Evolutionary conservation across 164 flowering plant genomes (phyloP), one percentile per base, ranked within the genome.

Genomic region (Annona cherimola): DNA sequence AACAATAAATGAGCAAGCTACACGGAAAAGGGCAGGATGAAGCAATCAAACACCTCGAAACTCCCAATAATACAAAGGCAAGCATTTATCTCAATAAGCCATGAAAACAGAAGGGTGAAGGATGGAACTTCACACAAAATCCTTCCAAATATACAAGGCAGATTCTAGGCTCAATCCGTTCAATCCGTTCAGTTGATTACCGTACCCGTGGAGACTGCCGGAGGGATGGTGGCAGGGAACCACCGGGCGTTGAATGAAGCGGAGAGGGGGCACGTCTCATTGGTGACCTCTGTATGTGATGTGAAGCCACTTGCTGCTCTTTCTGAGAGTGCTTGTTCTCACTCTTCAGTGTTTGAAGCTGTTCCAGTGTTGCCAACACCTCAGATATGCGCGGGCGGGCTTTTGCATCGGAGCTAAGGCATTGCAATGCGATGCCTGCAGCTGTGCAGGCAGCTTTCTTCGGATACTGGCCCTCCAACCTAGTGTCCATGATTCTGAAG

Each of bases 331-430:
- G 50, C 72, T 80, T 85, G 44, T 78, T 18, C 26, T 74, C 72
- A 46, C 61, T 76, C 73, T 85, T 88, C 0, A 79, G 81, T 67
- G 80, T 54, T 64, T 84, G 88, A 65, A 91, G 76, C 74, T 84
- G 87, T 74, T 90, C 97, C 5, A 92, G 79, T 46, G 81, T 74
- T 6, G 76, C 79, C 46, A 92, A 77, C 20, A 92, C 97, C 44
- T 87, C 88, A 4, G 89, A 26, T 93, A 90, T 92, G 40, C 75
- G 75, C 60, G 96, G 97, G 75, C 96, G 79, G 18, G 60, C 61
- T 71, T 83, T 90, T 1, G 97, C 81, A 39, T 89, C 92, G 1
- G 41, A 54, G 73, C 62, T 73, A 18, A 91, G 78, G 81, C 98
- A 93, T 45, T 82, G 89, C 66, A 79, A 63, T 35, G 95, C 92